phyloP scores from a whole-genome alignment of 2,329 filamentous ascomycete species.

The Magnaporthales sp. region DNA sequence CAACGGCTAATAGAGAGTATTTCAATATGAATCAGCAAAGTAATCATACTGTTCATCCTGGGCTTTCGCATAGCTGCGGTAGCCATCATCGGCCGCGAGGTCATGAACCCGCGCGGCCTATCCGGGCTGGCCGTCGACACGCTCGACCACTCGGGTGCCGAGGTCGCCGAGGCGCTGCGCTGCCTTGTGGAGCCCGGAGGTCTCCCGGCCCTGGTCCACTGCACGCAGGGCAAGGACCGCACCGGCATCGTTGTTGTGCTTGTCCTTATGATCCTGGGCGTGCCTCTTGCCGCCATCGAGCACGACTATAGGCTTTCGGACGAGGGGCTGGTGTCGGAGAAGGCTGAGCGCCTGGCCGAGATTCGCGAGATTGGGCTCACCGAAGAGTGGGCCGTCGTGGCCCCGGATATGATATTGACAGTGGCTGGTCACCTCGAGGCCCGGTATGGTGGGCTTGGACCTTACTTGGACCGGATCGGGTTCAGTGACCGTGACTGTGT shows the following conservation, averaged over 20 bases:
- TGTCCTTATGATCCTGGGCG: conserved; percentile 52
- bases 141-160: conserved; percentile 55
- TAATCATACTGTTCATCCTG: conserved; percentile 53
- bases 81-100: conserved; percentile 56
- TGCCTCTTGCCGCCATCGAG: conserved; percentile 52
- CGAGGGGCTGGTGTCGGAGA: conserved; percentile 49
- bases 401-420: conserved; percentile 51
- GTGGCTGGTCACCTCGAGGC: conserved; percentile 49
- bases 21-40: conserved; percentile 22
- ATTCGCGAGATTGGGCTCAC: conserved; percentile 62
- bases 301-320: conserved; percentile 65
- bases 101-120: conserved; percentile 66
- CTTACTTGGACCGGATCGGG: conserved; percentile 58
- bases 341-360: conserved; percentile 56
- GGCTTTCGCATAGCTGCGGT: conserved; percentile 65
- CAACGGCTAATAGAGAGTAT: neutral
- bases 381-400: conserved; percentile 63
- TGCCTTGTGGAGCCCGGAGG: conserved; percentile 10
- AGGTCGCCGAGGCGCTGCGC: conserved; percentile 37
- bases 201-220: conserved; percentile 67
- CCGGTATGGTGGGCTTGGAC: conserved; percentile 56
- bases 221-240: conserved; percentile 83
- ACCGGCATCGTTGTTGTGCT: conserved; percentile 66
- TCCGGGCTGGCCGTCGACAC: conserved; percentile 61
- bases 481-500: conserved; percentile 36